phyloP scores from a whole-genome alignment of 345 rosid species.

The Ceriops zippeliana region DNA sequence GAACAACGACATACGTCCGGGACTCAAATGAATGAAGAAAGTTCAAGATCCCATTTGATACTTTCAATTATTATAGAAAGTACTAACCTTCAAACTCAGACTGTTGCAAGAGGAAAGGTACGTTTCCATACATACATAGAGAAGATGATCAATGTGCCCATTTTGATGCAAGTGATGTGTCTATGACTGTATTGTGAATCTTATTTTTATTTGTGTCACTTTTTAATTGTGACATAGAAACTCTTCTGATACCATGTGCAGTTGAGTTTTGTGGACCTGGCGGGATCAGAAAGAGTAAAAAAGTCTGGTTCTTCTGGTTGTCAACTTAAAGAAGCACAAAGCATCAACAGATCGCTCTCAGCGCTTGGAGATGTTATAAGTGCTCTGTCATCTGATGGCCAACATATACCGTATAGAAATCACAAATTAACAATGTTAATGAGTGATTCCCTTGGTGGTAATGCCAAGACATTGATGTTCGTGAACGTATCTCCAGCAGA shows the following conservation, averaged over 20 bases:
- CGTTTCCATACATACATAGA: no score
- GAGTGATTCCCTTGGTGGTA: constrained; percentile 98
- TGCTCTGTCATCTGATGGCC: constrained; percentile 79
- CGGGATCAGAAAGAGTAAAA: constrained; percentile 94
- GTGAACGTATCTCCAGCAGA: constrained; percentile 90
- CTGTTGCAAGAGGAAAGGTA: constrained; percentile 94
- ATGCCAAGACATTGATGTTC: constrained; percentile 95
- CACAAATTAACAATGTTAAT: constrained; percentile 95
- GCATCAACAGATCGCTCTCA: constrained; percentile 92
- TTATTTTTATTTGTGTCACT: neutral
- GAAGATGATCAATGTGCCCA: no score
- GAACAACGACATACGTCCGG: constrained; percentile 81
- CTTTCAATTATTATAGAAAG: constrained; percentile 87
- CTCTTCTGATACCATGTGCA: constrained; percentile 26
- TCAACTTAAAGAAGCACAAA: constrained; percentile 96
- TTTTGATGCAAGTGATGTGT: neutral
- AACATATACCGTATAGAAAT: constrained; percentile 87
- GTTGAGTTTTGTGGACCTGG: constrained; percentile 97
- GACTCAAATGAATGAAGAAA: constrained; percentile 95
- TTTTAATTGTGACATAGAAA: neutral
- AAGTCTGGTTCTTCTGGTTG: constrained; percentile 88
- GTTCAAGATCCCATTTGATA: constrained; percentile 91
- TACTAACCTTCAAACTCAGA: constrained; percentile 92
- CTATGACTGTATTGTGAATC: neutral
- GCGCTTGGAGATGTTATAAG: constrained; percentile 94